Evolutionary conservation across 2,329 filamentous ascomycete genomes (phyloP).

Genomic region (Ceratocystis cubensis): DNA sequence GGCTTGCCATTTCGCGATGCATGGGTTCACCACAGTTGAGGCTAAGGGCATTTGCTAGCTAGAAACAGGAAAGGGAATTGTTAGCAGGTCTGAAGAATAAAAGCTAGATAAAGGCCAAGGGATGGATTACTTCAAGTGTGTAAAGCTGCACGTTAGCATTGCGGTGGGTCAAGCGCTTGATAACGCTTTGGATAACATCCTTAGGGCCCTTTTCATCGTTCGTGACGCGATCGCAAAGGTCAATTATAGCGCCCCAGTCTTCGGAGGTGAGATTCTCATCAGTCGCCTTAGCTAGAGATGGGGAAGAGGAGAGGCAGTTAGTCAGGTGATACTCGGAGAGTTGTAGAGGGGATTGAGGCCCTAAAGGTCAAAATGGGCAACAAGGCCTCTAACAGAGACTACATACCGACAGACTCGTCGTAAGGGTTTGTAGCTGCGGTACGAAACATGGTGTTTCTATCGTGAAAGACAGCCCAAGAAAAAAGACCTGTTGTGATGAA

Average conservation of each 20-base stretch:
- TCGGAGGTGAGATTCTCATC: constrained; percentile 93
- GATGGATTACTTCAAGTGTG: constrained; percentile 59
- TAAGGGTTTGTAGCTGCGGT: constrained; percentile 45
- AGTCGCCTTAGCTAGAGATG: constrained; percentile 55
- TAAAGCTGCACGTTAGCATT: constrained; percentile 96
- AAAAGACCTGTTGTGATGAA: neutral
- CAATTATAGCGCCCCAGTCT: constrained; percentile 53
- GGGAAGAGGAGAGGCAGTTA: neutral
- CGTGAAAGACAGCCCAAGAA: neutral
- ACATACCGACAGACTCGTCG: constrained; percentile 48
- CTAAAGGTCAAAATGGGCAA: constrained; percentile 21
- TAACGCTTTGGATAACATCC: constrained; percentile 78
- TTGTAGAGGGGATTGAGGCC: neutral
- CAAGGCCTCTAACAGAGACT: constrained; percentile 10
- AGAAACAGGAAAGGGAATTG: constrained; percentile 18
- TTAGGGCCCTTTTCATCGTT: constrained; percentile 51
- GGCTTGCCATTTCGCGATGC: constrained; percentile 79
- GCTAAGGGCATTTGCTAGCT: constrained; percentile 80
- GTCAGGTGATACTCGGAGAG: constrained; percentile 14
- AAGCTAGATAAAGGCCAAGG: neutral
- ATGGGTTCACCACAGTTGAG: constrained; percentile 82
- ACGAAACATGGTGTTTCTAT: constrained; percentile 41
- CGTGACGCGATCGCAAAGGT: constrained; percentile 49
- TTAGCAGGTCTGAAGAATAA: neutral
- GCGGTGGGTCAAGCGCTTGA: constrained; percentile 80